Percentiles rank a stretch among this genome's conserved stretches.
Conservation (phyloP, 176 grass and related monocot genomes). For the Triticum monococcum region DNA sequence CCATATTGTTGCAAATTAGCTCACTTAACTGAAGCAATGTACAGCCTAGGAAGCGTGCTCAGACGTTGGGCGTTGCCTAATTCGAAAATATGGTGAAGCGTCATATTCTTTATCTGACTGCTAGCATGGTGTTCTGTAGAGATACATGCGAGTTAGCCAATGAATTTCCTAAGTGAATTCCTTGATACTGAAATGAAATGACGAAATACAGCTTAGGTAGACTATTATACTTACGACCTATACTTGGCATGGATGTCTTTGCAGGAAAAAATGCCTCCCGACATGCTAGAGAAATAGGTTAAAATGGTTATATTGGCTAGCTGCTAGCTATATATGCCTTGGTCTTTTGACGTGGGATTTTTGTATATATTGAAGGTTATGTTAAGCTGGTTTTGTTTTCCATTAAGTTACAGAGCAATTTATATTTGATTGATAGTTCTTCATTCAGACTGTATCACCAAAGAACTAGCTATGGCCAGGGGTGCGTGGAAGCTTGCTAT, state of each 20-base stretch:
- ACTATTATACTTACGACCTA: neutral
- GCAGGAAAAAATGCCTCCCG: neutral
- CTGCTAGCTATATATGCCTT: neutral
- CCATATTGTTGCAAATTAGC: neutral
- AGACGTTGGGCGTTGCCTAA: neutral
- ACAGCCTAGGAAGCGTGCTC: neutral
- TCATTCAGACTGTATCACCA: neutral
- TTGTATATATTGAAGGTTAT: neutral
- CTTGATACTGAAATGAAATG: neutral
- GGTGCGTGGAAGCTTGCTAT: no score
- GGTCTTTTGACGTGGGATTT: neutral
- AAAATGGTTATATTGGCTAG: neutral
- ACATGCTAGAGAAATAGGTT: neutral
- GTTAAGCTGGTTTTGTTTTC: constrained; percentile 28
- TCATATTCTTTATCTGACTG: neutral
- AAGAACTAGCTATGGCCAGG: no score
- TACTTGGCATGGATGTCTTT: neutral
- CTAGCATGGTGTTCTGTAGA: constrained; percentile 5
- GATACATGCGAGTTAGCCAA: constrained; percentile 11
- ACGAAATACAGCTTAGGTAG: neutral
- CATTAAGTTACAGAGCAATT: neutral
- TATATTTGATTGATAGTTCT: constrained; percentile 11
- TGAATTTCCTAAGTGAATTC: constrained; percentile 8
- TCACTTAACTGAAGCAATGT: neutral
- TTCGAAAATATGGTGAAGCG: neutral